phyloP scores from a whole-genome alignment of 2,329 filamentous ascomycete genomes.

The Botrytis paeoniae region DNA sequence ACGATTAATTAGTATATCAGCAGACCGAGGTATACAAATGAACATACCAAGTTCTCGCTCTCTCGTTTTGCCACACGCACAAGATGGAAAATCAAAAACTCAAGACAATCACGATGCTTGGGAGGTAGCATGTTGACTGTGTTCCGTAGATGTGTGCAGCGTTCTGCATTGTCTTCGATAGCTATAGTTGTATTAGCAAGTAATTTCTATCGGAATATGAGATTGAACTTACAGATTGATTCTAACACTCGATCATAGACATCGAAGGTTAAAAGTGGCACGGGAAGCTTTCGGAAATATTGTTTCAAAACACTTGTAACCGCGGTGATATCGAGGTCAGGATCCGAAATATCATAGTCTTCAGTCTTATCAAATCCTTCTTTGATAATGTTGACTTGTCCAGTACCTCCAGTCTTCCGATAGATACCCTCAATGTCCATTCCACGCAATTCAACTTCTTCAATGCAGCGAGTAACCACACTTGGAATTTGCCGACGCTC shows the following conservation, averaged over 20 bases:
- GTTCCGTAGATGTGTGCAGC: constrained; percentile 67
- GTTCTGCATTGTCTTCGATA: constrained; percentile 62
- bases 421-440: constrained; percentile 99
- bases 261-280: constrained; percentile 84
- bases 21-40: neutral
- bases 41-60: constrained; percentile 74
- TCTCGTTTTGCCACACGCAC: constrained; percentile 80
- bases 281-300: constrained; percentile 92
- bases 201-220: neutral
- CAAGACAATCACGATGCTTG: constrained; percentile 82
- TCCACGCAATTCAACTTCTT: constrained; percentile 91
- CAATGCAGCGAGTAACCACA: constrained; percentile 89
- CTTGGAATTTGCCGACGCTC: constrained; percentile 87
- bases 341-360: constrained; percentile 90
- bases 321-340: constrained; percentile 89
- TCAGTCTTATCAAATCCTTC: constrained; percentile 85
- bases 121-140: constrained; percentile 77
- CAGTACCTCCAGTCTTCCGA: constrained; percentile 91
- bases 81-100: constrained; percentile 92
- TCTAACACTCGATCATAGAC: constrained; percentile 89
- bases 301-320: constrained; percentile 96
- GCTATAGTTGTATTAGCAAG: constrained; percentile 45
- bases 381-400: constrained; percentile 84
- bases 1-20: constrained; percentile 32
- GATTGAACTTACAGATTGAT: constrained; percentile 59